Evolutionary conservation across 2,329 filamentous ascomycete species (phyloP).

Genomic region (Aspergillus pseudonomiae): DNA sequence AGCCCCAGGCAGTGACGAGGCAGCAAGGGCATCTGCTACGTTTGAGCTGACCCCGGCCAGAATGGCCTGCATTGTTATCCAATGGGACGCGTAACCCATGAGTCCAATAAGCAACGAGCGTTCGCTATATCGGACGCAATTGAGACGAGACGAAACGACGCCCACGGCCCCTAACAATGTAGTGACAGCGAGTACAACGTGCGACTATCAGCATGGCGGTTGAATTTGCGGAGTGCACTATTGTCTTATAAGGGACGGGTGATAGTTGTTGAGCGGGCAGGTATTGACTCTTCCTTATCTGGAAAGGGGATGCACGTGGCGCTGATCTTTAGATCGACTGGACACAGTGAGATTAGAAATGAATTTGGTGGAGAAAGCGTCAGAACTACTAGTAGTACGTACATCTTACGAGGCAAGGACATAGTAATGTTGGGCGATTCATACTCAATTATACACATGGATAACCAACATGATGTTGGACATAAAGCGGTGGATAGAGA

Average conservation of each 20-base stretch:
- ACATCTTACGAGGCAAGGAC: not conserved
- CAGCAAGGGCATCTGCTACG: constrained; percentile 3
- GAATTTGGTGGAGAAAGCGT: not conserved
- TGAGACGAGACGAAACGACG: not conserved
- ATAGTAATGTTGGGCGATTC: not conserved
- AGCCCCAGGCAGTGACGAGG: constrained; percentile 25
- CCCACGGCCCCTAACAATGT: not conserved
- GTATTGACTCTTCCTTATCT: not conserved
- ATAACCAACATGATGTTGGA: not conserved
- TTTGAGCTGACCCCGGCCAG: constrained; percentile 13
- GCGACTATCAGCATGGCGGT: not conserved
- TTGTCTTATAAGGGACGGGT: not conserved
- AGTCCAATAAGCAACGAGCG: not conserved
- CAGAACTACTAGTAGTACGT: not conserved
- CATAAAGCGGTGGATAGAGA: not conserved
- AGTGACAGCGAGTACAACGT: no score
- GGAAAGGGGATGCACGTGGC: constrained; percentile 1
- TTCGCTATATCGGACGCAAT: not conserved
- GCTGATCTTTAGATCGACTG: constrained; percentile 1
- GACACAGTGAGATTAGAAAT: not conserved
- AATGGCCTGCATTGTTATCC: constrained; percentile 13
- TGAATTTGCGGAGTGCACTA: not conserved
- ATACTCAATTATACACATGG: not conserved
- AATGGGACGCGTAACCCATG: not conserved
- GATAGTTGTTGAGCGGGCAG: not conserved